These are phyloP conservation scores for Penicillium sp. DNA, from an alignment of 2,329 filamentous ascomycete genomes.

Conservation along the genomic window DNA sequence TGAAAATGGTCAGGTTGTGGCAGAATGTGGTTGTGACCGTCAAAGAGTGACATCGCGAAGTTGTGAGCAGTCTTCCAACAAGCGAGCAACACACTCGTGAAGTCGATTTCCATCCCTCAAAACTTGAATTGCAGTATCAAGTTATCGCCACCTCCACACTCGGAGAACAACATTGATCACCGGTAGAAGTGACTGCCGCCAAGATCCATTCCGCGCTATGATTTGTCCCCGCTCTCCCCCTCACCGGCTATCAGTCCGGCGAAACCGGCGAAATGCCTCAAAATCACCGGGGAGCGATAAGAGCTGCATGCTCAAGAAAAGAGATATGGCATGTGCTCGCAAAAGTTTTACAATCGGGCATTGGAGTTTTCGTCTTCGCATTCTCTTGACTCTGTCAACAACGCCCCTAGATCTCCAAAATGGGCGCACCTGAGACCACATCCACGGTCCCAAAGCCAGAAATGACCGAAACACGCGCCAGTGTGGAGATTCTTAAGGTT, in stretches of 20 bases:
- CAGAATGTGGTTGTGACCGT: too few species aligned
- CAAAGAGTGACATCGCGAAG: too few species aligned
- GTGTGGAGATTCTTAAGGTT: constrained; percentile 16
- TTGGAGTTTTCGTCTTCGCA: background rate
- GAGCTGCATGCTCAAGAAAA: constrained; percentile 6
- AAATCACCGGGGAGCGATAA: constrained; percentile 13
- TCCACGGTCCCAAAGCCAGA: background rate
- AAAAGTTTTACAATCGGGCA: constrained; percentile 2
- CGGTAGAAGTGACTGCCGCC: background rate
- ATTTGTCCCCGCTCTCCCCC: constrained; percentile 10
- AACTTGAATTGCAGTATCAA: background rate
- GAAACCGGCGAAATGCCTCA: constrained; percentile 7
- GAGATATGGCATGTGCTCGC: background rate
- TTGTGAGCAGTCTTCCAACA: background rate
- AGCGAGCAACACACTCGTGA: background rate
- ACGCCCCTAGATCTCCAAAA: constrained; percentile 1
- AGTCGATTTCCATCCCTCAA: background rate
- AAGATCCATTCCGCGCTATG: background rate
- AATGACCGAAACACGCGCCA: background rate
- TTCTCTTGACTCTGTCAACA: background rate
- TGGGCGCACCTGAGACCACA: constrained; percentile 13
- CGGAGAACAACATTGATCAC: background rate
- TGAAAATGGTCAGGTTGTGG: too few species aligned
- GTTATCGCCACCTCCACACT: background rate
- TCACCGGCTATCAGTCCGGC: constrained; percentile 9